These are phyloP conservation scores for Colletotrichum sublineola DNA, from an alignment of 2,329 filamentous ascomycete genomes.

Conservation along the genomic window DNA sequence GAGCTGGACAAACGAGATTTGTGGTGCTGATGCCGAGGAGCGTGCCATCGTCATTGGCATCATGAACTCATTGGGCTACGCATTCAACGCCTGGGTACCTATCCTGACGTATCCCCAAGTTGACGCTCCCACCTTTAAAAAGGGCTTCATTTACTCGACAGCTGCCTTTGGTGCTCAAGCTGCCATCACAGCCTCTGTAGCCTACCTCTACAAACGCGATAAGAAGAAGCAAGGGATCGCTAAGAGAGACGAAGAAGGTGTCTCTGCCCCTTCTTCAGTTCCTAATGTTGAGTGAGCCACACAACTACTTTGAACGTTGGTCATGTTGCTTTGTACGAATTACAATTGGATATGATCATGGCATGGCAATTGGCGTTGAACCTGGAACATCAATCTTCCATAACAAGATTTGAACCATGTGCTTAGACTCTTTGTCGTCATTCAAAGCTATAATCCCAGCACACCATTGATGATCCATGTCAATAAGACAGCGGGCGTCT, in stretches of 20 bases:
- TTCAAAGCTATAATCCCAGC: not conserved
- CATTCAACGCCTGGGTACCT: constrained; percentile 70
- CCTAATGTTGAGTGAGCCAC: not conserved
- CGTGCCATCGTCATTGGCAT: constrained; percentile 38
- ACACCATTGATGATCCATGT: not conserved
- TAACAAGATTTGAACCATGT: not conserved
- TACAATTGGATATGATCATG: too few species aligned
- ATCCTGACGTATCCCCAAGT: constrained; percentile 63
- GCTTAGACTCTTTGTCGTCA: too few species aligned
- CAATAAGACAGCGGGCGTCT: too few species aligned
- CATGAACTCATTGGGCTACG: constrained; percentile 46
- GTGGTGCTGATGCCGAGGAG: constrained; percentile 35
- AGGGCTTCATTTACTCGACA: constrained; percentile 56
- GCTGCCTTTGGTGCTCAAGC: constrained; percentile 32
- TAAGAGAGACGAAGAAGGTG: constrained; percentile 18
- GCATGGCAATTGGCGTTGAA: not conserved
- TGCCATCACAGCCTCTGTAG: constrained; percentile 16
- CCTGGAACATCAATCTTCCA: too few species aligned
- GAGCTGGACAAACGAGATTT: constrained; percentile 41
- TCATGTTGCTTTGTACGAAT: not conserved
- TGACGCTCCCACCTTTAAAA: constrained; percentile 58
- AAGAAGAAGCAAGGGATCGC: constrained; percentile 14
- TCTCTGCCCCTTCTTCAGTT: not conserved
- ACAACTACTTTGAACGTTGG: not conserved
- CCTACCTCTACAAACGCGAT: constrained; percentile 29